phyloP scores from a whole-genome alignment of 495 filamentous ascomycete species.

The Oleoguttula mirabilis region DNA sequence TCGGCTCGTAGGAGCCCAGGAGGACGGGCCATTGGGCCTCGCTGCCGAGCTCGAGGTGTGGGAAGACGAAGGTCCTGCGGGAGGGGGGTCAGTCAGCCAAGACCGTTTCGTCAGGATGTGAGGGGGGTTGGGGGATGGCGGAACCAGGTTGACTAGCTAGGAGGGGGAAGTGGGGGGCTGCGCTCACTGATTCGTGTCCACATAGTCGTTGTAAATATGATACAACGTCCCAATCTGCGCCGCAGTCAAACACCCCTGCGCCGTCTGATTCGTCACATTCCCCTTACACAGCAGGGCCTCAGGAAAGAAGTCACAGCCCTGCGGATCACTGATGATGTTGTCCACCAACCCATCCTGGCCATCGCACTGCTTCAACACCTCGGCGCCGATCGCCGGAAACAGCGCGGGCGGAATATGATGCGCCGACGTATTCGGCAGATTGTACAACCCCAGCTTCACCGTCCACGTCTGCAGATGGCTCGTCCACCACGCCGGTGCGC shows the following conservation, averaged over 20 bases:
- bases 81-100: background rate
- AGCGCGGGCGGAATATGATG: conserved; percentile 41
- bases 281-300: conserved; percentile 40
- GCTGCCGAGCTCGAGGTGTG: conserved; percentile 34
- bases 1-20: conserved; percentile 25
- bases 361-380: conserved; percentile 56
- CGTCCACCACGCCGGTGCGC: conserved; percentile 44
- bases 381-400: conserved; percentile 42
- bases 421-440: conserved; percentile 29
- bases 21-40: conserved; percentile 33
- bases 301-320: conserved; percentile 44
- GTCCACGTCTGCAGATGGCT: conserved; percentile 40
- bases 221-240: conserved; percentile 44
- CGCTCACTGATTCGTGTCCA: conserved; percentile 33
- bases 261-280: conserved; percentile 21
- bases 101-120: too few relatives aligned
- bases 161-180: too few relatives aligned
- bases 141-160: too few relatives aligned
- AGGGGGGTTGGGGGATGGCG: too few relatives aligned
- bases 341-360: conserved; percentile 49
- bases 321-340: conserved; percentile 51
- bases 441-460: conserved; percentile 25
- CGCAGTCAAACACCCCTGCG: conserved; percentile 41
- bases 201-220: conserved; percentile 43
- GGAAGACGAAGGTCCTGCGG: conserved; percentile 38